These are phyloP conservation scores for Syzygium jambos DNA, from an alignment of 345 rosid species.

Conservation along the genomic window DNA sequence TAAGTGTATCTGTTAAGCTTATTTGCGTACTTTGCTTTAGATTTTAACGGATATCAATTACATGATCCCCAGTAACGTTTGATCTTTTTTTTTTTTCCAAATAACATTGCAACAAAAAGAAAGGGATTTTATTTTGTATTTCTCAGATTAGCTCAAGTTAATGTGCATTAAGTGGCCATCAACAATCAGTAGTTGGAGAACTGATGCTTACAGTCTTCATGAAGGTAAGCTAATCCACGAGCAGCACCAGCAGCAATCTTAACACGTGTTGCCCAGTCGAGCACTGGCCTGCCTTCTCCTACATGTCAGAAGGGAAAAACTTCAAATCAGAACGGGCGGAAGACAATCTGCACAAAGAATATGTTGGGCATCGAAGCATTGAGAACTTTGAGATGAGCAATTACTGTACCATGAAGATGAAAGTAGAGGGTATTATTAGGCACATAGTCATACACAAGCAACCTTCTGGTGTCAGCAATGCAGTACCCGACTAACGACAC, in stretches of 20 bases:
- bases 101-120: not conserved
- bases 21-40: not conserved
- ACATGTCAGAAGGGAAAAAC: not conserved
- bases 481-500: conserved; percentile 95
- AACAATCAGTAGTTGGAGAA: not conserved
- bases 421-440: conserved; percentile 80
- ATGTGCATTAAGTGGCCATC: not conserved
- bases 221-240: conserved; percentile 96
- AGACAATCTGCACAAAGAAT: not conserved
- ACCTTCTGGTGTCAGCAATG: conserved; percentile 64
- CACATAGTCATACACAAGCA: conserved; percentile 83
- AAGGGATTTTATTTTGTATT: not conserved
- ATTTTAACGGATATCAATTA: not conserved
- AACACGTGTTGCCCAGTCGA: conserved; percentile 75
- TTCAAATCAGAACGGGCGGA: not conserved
- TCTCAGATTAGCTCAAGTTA: not conserved
- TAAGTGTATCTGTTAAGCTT: not conserved
- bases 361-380: not conserved
- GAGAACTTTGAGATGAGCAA: not conserved
- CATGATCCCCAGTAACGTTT: not conserved
- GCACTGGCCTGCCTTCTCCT: conserved; percentile 52
- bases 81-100: not conserved
- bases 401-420: conserved; percentile 81
- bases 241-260: conserved; percentile 91
- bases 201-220: conserved; percentile 78